Conservation (phyloP, 106 monocot genomes). For the Apostasia ramifera region DNA sequence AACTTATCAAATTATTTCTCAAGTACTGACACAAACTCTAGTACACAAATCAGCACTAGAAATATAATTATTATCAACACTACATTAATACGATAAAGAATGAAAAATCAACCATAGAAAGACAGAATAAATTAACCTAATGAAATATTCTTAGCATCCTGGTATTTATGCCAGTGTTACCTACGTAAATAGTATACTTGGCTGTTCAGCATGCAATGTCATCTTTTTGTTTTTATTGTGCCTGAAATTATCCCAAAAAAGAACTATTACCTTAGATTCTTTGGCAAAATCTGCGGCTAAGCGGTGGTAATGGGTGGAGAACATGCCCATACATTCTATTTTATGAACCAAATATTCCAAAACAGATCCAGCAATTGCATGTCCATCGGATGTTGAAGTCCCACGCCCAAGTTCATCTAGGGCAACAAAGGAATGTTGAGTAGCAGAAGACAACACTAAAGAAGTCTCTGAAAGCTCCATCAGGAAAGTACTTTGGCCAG, state of each 20-base stretch:
- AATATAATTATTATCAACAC: too few relatives aligned
- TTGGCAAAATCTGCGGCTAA: slow-evolving; percentile 64
- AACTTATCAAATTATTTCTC: too few relatives aligned
- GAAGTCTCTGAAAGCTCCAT: slow-evolving; percentile 93
- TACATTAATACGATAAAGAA: too few relatives aligned
- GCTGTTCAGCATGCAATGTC: too few relatives aligned
- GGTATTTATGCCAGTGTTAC: too few relatives aligned
- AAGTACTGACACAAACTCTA: too few relatives aligned
- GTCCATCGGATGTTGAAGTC: slow-evolving; percentile 97
- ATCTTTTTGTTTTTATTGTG: too few relatives aligned
- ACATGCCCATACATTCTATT: slow-evolving; percentile 72
- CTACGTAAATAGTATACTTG: too few relatives aligned
- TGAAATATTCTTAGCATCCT: too few relatives aligned
- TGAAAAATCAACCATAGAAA: too few relatives aligned
- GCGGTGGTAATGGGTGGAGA: slow-evolving; percentile 93
- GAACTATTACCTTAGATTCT: slow-evolving; percentile 33
- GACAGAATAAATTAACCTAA: too few relatives aligned
- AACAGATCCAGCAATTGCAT: slow-evolving; percentile 90
- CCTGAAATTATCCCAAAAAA: not conserved
- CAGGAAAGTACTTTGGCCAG: slow-evolving; percentile 91
- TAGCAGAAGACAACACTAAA: slow-evolving; percentile 80
- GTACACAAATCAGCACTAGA: too few relatives aligned
- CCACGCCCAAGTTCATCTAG: slow-evolving; percentile 96
- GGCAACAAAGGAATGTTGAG: slow-evolving; percentile 77
- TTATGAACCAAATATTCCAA: slow-evolving; percentile 59